These are phyloP conservation scores for Tricholoma saponaceum DNA, from an alignment of 768 basidiomycete genomes.

Conservation along the genomic window DNA sequence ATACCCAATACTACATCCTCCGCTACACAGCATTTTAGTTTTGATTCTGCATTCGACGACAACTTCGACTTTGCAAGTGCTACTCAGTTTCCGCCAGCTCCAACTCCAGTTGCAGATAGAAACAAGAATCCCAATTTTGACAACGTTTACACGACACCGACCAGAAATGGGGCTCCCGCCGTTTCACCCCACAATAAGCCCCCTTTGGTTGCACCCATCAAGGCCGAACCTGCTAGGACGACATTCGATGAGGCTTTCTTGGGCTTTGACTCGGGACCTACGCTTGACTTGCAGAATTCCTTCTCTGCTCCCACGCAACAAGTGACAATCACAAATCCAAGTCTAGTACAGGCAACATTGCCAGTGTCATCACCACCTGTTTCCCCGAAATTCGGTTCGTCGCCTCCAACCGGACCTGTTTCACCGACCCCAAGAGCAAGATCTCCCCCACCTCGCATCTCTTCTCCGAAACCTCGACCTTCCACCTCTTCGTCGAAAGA, in stretches of 20 bases:
- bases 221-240: conserved; percentile 7
- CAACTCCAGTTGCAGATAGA: conserved; percentile 13
- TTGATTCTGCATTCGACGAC: conserved; percentile 56
- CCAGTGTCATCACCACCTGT: conserved; percentile 27
- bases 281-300: conserved; percentile 36
- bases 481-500: conserved; percentile 63
- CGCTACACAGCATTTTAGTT: conserved; percentile 45
- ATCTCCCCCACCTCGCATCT: conserved; percentile 49
- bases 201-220: conserved; percentile 1
- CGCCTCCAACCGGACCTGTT: conserved; percentile 29
- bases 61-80: conserved; percentile 57
- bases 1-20: conserved; percentile 35
- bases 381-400: conserved; percentile 33
- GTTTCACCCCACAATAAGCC: conserved; percentile 1
- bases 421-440: conserved; percentile 39
- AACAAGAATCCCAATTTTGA: conserved; percentile 27
- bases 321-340: conserved; percentile 4
- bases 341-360: conserved; percentile 21
- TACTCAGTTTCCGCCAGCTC: conserved; percentile 25
- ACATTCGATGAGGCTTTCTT: conserved; percentile 56
- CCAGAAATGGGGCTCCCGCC: background rate
- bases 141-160: conserved; percentile 22
- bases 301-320: conserved; percentile 26
- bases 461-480: conserved; percentile 55
- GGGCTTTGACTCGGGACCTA: conserved; percentile 35